Conservation (phyloP, 306 rosid species). For the Vigna nakashimae region DNA sequence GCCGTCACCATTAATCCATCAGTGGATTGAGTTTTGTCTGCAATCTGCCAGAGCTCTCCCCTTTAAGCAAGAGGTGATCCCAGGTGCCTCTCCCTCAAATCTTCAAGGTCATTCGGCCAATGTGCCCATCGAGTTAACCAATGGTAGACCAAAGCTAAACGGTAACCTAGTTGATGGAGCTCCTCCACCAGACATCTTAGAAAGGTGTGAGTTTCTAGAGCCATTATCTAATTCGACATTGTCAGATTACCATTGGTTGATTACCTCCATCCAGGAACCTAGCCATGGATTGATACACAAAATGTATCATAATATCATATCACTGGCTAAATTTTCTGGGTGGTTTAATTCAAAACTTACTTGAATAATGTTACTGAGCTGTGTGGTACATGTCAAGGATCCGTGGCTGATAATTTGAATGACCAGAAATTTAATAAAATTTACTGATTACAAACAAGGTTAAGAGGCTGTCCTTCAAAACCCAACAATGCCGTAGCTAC, state of each 20-base stretch:
- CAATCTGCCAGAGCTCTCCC: conserved; percentile 86
- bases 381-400: neutral
- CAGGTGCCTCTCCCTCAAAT: conserved; percentile 78
- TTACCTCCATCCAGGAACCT: conserved; percentile 59
- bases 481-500: conserved; percentile 13
- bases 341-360: conserved; percentile 47
- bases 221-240: conserved; percentile 64
- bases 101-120: conserved; percentile 55
- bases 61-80: conserved; percentile 87
- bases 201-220: conserved; percentile 84
- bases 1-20: conserved; percentile 85
- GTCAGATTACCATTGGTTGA: conserved; percentile 71
- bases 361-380: conserved; percentile 23
- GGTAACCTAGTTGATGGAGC: conserved; percentile 84
- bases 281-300: conserved; percentile 50
- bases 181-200: conserved; percentile 73
- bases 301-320: conserved; percentile 45
- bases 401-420: neutral
- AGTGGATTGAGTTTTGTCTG: conserved; percentile 96
- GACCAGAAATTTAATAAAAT: conserved; percentile 6
- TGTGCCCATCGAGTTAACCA: conserved; percentile 55
- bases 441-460: neutral
- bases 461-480: neutral
- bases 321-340: conserved; percentile 48
- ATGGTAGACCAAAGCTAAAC: conserved; percentile 78